Evolutionary conservation across 768 basidiomycete genomes (phyloP).

Genomic region (Fomitopsis pulvina): DNA sequence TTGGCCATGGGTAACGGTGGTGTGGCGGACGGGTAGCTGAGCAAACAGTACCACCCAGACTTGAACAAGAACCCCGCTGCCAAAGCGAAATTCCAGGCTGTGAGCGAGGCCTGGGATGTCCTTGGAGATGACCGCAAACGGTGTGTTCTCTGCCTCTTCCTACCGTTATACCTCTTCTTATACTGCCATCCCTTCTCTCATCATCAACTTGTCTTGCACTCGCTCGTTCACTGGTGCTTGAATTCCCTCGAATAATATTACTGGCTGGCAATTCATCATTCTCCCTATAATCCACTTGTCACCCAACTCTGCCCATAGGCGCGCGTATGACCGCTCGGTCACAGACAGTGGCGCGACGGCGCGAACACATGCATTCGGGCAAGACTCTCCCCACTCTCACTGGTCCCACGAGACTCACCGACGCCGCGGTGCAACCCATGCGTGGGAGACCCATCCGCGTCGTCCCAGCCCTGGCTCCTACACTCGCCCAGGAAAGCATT

Average conservation of each 20-base stretch:
- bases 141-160: too few species aligned
- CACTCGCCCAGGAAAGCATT: constrained; percentile 8
- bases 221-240: too few species aligned
- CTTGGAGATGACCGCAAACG: constrained; percentile 40
- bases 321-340: constrained; percentile 29
- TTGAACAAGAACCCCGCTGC: constrained; percentile 31
- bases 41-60: constrained; percentile 44
- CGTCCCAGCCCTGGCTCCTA: constrained; percentile 10
- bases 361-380: constrained; percentile 2
- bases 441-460: constrained; percentile 26
- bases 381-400: constrained; percentile 14
- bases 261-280: too few species aligned
- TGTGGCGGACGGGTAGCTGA: too few species aligned
- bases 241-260: too few species aligned
- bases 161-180: too few species aligned
- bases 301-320: constrained; percentile 11
- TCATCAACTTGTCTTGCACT: neutral
- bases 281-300: neutral
- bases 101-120: constrained; percentile 42
- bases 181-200: too few species aligned
- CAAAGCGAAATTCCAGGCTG: constrained; percentile 34
- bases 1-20: too few species aligned
- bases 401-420: constrained; percentile 24
- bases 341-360: neutral
- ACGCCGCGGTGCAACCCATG: constrained; percentile 29